Evolutionary conservation across 495 filamentous ascomycete species (phyloP).

Genomic region (Tuber indicum): DNA sequence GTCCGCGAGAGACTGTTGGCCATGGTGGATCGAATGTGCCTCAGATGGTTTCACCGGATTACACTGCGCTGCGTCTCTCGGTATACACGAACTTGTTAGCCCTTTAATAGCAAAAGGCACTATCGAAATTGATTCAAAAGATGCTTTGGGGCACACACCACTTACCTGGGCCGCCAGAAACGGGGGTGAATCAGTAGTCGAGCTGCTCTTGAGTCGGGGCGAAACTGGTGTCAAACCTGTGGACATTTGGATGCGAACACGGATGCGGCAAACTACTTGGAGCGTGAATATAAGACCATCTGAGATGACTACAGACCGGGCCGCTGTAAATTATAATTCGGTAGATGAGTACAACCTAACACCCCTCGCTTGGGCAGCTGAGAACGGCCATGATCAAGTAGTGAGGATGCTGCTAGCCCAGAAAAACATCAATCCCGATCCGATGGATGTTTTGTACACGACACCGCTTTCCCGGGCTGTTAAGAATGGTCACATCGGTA

Average conservation of each 20-base stretch:
- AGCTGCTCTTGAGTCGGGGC: not conserved
- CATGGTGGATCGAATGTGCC: slow-evolving; percentile 1
- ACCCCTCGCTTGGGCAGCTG: slow-evolving; percentile 7
- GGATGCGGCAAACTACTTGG: not conserved
- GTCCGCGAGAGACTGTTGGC: not conserved
- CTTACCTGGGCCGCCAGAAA: slow-evolving; percentile 8
- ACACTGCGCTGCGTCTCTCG: not conserved
- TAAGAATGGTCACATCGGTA: slow-evolving; percentile 20
- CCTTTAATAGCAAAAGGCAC: not conserved
- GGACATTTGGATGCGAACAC: not conserved
- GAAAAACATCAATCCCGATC: slow-evolving; percentile 17
- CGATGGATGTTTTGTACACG: slow-evolving; percentile 11
- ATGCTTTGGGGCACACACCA: slow-evolving; percentile 9
- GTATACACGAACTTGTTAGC: not conserved
- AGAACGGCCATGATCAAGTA: slow-evolving; percentile 20
- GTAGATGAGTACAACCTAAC: slow-evolving; percentile 4
- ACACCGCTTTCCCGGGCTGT: slow-evolving; percentile 32
- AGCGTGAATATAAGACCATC: not conserved
- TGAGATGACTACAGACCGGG: not conserved
- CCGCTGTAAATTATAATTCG: not conserved
- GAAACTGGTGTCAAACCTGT: not conserved
- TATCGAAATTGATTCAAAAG: slow-evolving; percentile 3
- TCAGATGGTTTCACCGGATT: not conserved
- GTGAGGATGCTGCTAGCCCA: slow-evolving; percentile 11
- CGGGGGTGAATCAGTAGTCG: not conserved